A percentile compares a stretch with the other conserved stretches of the same genome.
Conservation (phyloP, 1,284 basidiomycete species). For the Inonotus hispidus region DNA sequence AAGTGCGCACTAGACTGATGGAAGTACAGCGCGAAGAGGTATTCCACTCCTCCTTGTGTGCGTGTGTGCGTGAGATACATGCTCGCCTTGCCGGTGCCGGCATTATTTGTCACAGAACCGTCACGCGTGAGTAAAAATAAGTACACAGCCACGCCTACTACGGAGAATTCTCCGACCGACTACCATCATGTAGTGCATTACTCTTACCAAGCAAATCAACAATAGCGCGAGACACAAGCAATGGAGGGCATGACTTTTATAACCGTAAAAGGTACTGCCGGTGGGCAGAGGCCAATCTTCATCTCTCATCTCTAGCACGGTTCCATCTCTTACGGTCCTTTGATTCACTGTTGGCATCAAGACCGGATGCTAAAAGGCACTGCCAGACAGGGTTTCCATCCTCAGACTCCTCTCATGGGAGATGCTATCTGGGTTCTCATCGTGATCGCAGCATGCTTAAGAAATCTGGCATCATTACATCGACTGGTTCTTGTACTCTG, state of each 20-base stretch:
- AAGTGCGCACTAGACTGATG: neutral
- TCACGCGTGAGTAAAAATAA: neutral
- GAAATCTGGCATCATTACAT: neutral
- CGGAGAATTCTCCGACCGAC: neutral
- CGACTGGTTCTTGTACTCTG: neutral
- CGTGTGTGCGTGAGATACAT: neutral
- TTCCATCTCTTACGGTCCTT: neutral
- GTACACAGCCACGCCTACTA: neutral
- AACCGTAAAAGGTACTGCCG: no score
- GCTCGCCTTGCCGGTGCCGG: neutral
- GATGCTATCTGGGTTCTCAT: neutral
- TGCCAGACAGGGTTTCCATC: neutral
- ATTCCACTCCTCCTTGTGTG: neutral
- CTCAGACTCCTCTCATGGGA: neutral
- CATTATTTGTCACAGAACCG: neutral
- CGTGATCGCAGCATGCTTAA: neutral
- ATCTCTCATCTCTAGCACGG: neutral
- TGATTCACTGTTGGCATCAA: neutral
- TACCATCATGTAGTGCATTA: neutral
- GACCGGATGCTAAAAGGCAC: neutral
- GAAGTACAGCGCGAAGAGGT: constrained; percentile 1
- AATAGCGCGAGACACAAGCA: neutral
- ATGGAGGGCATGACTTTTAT: no score
- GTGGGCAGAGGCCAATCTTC: neutral
- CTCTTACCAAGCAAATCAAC: neutral